Base-by-base conservation (phyloP, 805 yeast species). In the Saccharomycopsis fodiens region DNA sequence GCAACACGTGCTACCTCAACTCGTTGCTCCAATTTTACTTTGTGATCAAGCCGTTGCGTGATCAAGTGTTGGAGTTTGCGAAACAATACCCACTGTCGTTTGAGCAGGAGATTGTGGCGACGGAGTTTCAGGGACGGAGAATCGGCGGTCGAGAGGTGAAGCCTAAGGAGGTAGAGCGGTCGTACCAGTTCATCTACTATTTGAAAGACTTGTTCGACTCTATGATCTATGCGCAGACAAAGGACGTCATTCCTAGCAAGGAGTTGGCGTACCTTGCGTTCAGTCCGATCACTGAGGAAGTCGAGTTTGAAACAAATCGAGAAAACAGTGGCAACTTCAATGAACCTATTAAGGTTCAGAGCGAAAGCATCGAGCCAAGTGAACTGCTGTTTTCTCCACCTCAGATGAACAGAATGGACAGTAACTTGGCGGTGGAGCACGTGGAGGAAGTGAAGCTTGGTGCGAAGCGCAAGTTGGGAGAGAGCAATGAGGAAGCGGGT, bases 1-100 rank as follows among this genome's bases (percentile, higher is more conserved):
- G 98, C 20, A 93, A 93, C 59, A 91, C 98, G 0, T 93, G 98
- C 62, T 89, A 89, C 55, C 68, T 93, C 61, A 91, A 93, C 60
- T 91, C 97, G 0, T 68, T 93, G 41, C 65, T 91, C 35, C 98
- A 91, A 59, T 91, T 83, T 57, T 91, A 87, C 61, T 93, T 88
- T 65, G 83, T 87, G 4, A 76, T 93, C 38, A 76, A 77, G 46
- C 97, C 96, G 0, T 66, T 93, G 34, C 71, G 97, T 47, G 76
- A 82, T 2, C 71, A 73, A 49, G 72, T 87, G 16, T 54, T 85
- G 44, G 55, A 67, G 2, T 88, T 84, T 54, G 68, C 75, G 39
- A 73, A 63, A 19, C 56, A 61, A 5, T 50, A 57, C 15, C 49
- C 52, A 1, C 4, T 6, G 3, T n/a, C 16, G 1, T 45, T 34